phyloP scores from a whole-genome alignment of 345 rosid genomes.

The Citrus trifoliata region DNA sequence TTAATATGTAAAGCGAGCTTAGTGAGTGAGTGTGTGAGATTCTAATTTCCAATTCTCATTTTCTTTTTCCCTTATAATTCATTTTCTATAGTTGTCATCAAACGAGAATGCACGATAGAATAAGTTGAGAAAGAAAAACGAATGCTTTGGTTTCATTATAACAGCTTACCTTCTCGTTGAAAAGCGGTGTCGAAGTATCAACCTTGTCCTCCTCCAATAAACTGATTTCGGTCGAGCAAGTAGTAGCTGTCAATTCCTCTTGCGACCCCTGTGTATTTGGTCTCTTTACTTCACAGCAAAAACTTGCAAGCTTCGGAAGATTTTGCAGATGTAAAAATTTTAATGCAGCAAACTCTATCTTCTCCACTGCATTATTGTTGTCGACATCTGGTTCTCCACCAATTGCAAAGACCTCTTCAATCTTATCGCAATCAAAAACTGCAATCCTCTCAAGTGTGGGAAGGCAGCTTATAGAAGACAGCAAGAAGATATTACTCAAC shows the following conservation, averaged over 20 bases:
- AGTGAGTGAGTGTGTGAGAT: no score
- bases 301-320: background rate
- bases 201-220: background rate
- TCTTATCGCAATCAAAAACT: background rate
- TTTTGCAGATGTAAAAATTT: accelerated
- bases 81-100: no score
- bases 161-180: background rate
- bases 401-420: conserved; percentile 12
- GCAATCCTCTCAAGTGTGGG: conserved; percentile 12
- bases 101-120: no score
- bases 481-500: conserved; percentile 10
- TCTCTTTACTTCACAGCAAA: background rate
- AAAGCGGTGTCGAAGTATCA: background rate
- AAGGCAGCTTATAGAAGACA: conserved; percentile 5
- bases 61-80: no score
- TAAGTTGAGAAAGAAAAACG: background rate
- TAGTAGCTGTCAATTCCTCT: background rate
- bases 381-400: background rate
- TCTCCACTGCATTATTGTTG: background rate
- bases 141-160: background rate
- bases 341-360: background rate
- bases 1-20: no score
- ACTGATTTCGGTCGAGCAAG: background rate
- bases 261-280: background rate
- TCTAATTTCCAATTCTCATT: no score